Evolutionary conservation across 208 protist genomes (phyloP).

Genomic region (Porcisia deanei): DNA sequence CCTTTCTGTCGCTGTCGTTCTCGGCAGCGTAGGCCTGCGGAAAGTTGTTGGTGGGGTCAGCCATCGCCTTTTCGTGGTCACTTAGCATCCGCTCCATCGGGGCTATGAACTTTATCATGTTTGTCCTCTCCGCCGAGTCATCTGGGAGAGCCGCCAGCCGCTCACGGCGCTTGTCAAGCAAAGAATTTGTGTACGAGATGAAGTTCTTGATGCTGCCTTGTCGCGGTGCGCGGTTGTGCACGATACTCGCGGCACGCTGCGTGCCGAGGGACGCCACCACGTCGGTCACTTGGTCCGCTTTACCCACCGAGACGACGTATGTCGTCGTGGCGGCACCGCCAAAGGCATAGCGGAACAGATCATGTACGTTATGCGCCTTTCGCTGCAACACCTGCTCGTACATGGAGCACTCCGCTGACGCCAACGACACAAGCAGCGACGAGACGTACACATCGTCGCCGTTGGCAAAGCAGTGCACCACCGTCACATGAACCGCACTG

Average conservation of each 20-base stretch:
- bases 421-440: slow-evolving; percentile 40
- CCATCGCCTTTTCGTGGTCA: slow-evolving; percentile 38
- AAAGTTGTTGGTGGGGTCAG: slow-evolving; percentile 33
- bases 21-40: slow-evolving; percentile 34
- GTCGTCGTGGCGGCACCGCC: slow-evolving; percentile 45
- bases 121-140: slow-evolving; percentile 11
- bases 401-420: slow-evolving; percentile 18
- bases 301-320: slow-evolving; percentile 29
- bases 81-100: slow-evolving; percentile 32
- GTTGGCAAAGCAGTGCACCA: slow-evolving; percentile 40
- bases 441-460: slow-evolving; percentile 36
- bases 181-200: slow-evolving; percentile 32
- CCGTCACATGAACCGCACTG: slow-evolving; percentile 32
- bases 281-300: slow-evolving; percentile 30
- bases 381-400: slow-evolving; percentile 34
- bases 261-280: slow-evolving; percentile 31
- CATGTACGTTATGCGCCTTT: slow-evolving; percentile 12
- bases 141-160: slow-evolving; percentile 16
- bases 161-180: slow-evolving; percentile 32
- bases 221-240: slow-evolving; percentile 42
- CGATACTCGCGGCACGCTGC: slow-evolving; percentile 22
- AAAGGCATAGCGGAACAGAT: slow-evolving; percentile 58
- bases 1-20: neutral
- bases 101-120: slow-evolving; percentile 16
- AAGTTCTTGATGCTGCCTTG: slow-evolving; percentile 55